These are phyloP conservation scores for Sporopachydermia lactativora DNA, from an alignment of 805 yeast species.

Conservation along the genomic window DNA sequence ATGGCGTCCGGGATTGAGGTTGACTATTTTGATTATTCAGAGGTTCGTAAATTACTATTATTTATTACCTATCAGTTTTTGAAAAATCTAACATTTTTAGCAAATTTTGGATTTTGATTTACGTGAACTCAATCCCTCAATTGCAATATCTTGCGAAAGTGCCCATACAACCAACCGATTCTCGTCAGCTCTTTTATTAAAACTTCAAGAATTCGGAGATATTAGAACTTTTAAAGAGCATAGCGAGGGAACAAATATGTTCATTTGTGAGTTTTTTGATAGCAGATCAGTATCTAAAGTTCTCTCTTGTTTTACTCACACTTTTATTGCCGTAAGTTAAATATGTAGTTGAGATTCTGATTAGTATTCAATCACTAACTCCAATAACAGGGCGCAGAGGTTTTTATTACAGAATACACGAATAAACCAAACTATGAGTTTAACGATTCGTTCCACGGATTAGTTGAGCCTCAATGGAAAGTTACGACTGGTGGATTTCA, in stretches of 20 bases:
- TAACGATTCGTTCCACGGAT: no score
- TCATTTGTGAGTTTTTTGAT: conserved; percentile 21
- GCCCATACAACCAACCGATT: conserved; percentile 5
- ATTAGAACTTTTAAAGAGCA: conserved; percentile 10
- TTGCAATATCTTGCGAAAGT: neutral
- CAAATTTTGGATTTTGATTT: neutral
- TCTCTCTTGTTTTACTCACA: conserved; percentile 11
- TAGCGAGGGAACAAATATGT: conserved; percentile 6
- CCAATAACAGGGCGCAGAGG: no score
- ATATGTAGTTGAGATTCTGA: neutral
- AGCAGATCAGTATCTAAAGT: conserved; percentile 22
- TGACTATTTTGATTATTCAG: neutral
- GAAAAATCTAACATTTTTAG: neutral
- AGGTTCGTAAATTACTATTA: neutral
- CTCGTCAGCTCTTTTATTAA: conserved; percentile 10
- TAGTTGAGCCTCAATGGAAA: no score
- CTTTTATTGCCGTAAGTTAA: conserved; percentile 14
- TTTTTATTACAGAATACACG: no score
- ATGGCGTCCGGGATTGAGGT: neutral
- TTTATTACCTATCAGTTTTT: neutral
- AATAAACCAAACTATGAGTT: no score
- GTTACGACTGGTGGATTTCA: no score
- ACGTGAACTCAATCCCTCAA: neutral
- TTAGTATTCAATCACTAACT: conserved; percentile 8
- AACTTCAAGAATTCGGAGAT: conserved; percentile 15